Base-by-base conservation (phyloP, 1,139 yeast species). In the Zygosaccharomyces sapae region DNA sequence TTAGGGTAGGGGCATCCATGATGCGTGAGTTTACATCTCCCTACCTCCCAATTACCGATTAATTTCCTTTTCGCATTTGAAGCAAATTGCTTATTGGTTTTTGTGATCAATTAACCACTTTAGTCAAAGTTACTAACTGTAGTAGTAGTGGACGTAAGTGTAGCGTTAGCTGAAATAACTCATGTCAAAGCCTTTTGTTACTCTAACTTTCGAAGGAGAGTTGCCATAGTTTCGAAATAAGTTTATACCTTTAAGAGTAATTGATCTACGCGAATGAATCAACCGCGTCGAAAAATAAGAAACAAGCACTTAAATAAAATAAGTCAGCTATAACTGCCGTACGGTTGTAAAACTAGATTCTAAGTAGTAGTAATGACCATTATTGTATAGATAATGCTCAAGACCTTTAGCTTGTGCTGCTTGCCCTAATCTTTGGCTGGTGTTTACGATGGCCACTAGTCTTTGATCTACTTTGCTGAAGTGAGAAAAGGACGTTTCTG, bases 401-500 rank as follows among this genome's bases (percentile, higher is more conserved):
- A 12, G n/a, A 27, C 10, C n/a, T 27, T 27, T 27, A 27, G 4
- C 30, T 27, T 27, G 9, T 27, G 9, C 9, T 8, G 30, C 9
- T 27, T 27, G 30, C 3, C 31, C 22, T n/a, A 38, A 12, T 33
- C 20, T 27, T 30, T 36, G 43, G 34, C 27, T 41, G n/a, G 16
- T 13, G 19, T 34, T 6, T n/a, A 27, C 10, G 4, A 27, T 44
- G 39, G 9, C 24, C n/a, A 18, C 35, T 12, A 27, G 12, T 24
- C 5, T 24, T 34, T 24, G 34, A 25, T 43, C 27, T 40, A 13
- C 35, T 45, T 16, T 48, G 46, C 20, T 53, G 51, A n/a, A 54
- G 40, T 12, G 50, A 25, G 43, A 49, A 38, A 7, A 54, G 47
- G 18, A 44, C 42, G 10, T 50, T 52, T 24, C 43, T 50, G 36